Conservation (phyloP, 352 stramenopile genomes). For the Phytophthora kernoviae region DNA sequence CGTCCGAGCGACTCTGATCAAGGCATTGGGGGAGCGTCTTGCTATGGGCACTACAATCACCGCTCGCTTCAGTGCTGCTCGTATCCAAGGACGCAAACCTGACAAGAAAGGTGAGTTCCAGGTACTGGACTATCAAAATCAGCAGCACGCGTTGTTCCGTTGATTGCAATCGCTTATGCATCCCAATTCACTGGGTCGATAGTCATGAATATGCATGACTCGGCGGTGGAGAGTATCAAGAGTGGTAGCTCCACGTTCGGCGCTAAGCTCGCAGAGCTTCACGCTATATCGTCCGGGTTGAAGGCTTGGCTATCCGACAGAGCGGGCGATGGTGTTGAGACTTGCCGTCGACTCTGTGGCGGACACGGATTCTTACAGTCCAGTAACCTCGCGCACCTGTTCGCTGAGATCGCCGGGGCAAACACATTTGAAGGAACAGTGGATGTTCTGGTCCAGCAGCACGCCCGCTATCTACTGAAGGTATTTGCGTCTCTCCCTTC, state of each 20-base stretch:
- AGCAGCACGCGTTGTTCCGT: slow-evolving; percentile 39
- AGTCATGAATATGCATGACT: background rate
- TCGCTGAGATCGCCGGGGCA: slow-evolving; percentile 33
- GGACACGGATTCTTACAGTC: slow-evolving; percentile 3
- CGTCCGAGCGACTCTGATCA: slow-evolving; percentile 22
- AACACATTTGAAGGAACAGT: slow-evolving; percentile 49
- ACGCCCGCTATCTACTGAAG: slow-evolving; percentile 44
- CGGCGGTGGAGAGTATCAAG: background rate
- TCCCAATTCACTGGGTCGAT: background rate
- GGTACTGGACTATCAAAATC: slow-evolving; percentile 51
- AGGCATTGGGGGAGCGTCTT: background rate
- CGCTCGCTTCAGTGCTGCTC: slow-evolving; percentile 10
- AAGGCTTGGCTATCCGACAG: slow-evolving; percentile 8
- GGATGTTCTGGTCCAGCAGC: slow-evolving; percentile 51
- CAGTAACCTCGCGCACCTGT: slow-evolving; percentile 9
- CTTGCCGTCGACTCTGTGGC: background rate
- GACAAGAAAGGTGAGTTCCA: slow-evolving; percentile 26
- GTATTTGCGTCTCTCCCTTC: slow-evolving; percentile 16
- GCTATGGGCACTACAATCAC: slow-evolving; percentile 33
- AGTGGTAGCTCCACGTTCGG: background rate
- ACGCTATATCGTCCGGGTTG: slow-evolving; percentile 4
- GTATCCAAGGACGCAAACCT: background rate
- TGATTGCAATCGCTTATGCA: slow-evolving; percentile 17
- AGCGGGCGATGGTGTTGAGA: slow-evolving; percentile 5
- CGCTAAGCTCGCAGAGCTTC: slow-evolving; percentile 5